phyloP scores from a whole-genome alignment of 192 early-diverging fungal species.

The Entomortierella beljakovae region DNA sequence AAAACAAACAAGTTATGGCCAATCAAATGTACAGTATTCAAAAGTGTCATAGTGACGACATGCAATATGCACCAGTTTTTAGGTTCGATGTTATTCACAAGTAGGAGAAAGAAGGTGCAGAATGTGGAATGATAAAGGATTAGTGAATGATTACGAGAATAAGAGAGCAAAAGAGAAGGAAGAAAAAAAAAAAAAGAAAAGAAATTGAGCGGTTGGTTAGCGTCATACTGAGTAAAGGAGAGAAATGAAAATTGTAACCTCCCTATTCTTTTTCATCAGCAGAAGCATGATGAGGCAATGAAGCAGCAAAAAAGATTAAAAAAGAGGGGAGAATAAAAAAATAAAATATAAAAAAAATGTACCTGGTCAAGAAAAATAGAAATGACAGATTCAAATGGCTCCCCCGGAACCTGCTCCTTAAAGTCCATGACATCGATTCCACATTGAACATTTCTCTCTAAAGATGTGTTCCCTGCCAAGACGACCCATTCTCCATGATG shows the following conservation, averaged over 20 bases:
- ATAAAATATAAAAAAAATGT: neutral
- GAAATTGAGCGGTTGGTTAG: neutral
- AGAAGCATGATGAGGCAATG: neutral
- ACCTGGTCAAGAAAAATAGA: slow-evolving; percentile 51
- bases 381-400: slow-evolving; percentile 52
- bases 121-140: neutral
- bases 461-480: slow-evolving; percentile 54
- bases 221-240: neutral
- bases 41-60: too few relatives aligned
- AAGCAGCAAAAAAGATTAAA: neutral
- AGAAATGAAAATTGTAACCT: neutral
- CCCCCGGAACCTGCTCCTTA: slow-evolving; percentile 47
- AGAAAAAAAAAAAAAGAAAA: neutral
- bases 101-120: too few relatives aligned
- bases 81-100: too few relatives aligned
- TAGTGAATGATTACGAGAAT: neutral
- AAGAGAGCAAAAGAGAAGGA: neutral
- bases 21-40: too few relatives aligned
- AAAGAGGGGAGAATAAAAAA: neutral
- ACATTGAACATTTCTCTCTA: slow-evolving; percentile 27
- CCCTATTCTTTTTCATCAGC: neutral
- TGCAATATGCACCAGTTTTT: too few relatives aligned
- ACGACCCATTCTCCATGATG: slow-evolving; percentile 74
- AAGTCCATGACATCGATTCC: slow-evolving; percentile 67
- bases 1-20: neutral